A percentile compares a stretch with the other conserved stretches of the same genome.
phyloP scores from a whole-genome alignment of 148 eudicot species.

The Vaccinium corymbosum region DNA sequence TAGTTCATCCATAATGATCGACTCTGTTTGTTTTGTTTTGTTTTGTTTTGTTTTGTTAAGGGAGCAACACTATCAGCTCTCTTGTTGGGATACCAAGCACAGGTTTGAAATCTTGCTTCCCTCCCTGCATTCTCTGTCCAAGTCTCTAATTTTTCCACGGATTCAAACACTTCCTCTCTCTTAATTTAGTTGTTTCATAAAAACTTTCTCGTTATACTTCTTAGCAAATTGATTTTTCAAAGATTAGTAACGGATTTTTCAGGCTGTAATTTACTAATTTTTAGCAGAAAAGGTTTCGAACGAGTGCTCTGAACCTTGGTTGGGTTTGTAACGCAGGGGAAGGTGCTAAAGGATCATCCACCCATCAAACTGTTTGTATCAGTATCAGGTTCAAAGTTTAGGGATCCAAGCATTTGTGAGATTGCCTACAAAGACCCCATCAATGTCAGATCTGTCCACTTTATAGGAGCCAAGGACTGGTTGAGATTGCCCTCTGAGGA shows the following conservation, averaged over 20 bases:
- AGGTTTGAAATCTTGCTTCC: not conserved
- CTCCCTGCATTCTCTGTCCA: not conserved
- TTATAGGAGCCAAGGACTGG: slow-evolving; percentile 86
- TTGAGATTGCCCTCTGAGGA: slow-evolving; percentile 71
- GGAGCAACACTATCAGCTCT: slow-evolving; percentile 4
- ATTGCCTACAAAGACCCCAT: slow-evolving; percentile 69
- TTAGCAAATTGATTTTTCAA: not conserved
- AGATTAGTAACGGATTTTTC: not conserved
- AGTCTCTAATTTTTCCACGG: not conserved
- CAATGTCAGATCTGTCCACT: slow-evolving; percentile 62
- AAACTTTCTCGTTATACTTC: not conserved
- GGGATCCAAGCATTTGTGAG: slow-evolving; percentile 51
- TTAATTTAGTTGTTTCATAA: not conserved
- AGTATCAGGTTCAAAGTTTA: slow-evolving; percentile 74
- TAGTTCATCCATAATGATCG: not conserved
- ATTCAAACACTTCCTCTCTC: not conserved
- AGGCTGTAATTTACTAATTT: not conserved
- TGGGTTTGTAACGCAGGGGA: slow-evolving; percentile 31
- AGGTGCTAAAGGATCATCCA: slow-evolving; percentile 69
- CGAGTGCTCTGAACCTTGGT: too few relatives aligned
- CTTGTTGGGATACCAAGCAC: slow-evolving; percentile 1
- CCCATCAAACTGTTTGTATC: slow-evolving; percentile 55
- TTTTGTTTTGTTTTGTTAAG: not conserved
- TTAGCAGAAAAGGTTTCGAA: not conserved
- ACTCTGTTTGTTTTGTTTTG: not conserved